These are phyloP conservation scores for Mucor lusitanicus DNA, from an alignment of 371 early-diverging fungal genomes.

Conservation along the genomic window DNA sequence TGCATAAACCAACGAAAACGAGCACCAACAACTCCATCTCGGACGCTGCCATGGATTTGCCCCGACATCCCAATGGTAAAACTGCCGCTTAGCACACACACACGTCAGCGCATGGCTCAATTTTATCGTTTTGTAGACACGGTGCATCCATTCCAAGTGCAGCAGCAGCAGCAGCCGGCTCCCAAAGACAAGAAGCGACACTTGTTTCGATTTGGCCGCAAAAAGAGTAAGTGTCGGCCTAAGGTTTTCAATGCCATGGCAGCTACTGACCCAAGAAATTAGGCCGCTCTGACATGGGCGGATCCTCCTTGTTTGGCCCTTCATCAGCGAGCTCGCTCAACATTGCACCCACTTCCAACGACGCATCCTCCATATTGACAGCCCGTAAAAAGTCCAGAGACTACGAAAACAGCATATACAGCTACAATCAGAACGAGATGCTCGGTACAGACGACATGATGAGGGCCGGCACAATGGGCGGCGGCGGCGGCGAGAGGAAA, in stretches of 20 bases:
- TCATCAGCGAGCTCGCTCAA: slow-evolving; percentile 5
- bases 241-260: too few relatives aligned
- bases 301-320: slow-evolving; percentile 4
- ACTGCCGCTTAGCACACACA: too few relatives aligned
- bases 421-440: background rate
- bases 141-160: slow-evolving; percentile 15
- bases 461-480: background rate
- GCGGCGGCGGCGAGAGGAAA: slow-evolving; percentile 12
- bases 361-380: slow-evolving; percentile 3
- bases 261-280: background rate
- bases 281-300: slow-evolving; percentile 29
- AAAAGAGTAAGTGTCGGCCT: slow-evolving; percentile 35
- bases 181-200: slow-evolving; percentile 36
- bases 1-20: slow-evolving; percentile 1
- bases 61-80: slow-evolving; percentile 2
- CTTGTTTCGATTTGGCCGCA: slow-evolving; percentile 39
- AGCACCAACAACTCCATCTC: background rate
- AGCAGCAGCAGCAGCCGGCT: background rate
- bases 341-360: background rate
- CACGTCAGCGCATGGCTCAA: too few relatives aligned
- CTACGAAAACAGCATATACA: slow-evolving; percentile 15
- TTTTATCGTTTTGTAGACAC: background rate
- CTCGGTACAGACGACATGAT: background rate
- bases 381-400: slow-evolving; percentile 24
- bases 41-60: slow-evolving; percentile 8